phyloP scores from a whole-genome alignment of 78 protist species.

The Polysphondylium violaceum region DNA sequence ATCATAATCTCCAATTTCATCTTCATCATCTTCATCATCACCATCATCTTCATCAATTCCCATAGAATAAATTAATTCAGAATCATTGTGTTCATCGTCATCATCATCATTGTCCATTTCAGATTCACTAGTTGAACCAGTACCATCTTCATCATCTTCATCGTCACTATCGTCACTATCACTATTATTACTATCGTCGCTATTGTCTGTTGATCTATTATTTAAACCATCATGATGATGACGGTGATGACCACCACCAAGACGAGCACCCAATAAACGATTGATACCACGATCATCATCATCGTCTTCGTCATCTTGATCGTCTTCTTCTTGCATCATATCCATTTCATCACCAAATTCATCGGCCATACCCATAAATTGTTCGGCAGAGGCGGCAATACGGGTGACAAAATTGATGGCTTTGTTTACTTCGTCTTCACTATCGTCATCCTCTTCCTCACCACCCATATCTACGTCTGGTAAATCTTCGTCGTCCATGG shows the following conservation, averaged over 20 bases:
- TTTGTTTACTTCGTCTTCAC: conserved; percentile 48
- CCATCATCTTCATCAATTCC: neutral
- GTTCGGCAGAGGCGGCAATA: conserved; percentile 3
- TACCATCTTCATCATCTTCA: neutral
- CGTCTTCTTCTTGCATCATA: conserved; percentile 10
- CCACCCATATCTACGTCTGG: conserved; percentile 59
- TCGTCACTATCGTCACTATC: conserved; percentile 8
- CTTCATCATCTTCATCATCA: conserved; percentile 19
- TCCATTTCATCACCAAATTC: conserved; percentile 42
- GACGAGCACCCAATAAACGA: neutral
- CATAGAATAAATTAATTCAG: neutral
- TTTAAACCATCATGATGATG: neutral
- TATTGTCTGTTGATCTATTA: too few species aligned
- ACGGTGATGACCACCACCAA: neutral
- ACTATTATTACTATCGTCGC: conserved; percentile 3
- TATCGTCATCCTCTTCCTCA: conserved; percentile 73
- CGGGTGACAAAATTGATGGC: conserved; percentile 47
- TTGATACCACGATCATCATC: neutral
- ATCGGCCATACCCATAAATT: neutral
- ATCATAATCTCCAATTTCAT: neutral
- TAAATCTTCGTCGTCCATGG: conserved; percentile 52
- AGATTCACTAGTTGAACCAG: too few species aligned
- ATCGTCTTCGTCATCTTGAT: conserved; percentile 24
- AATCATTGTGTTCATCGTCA: neutral
- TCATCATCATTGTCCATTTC: conserved; percentile 12